Conservation (phyloP, 2,329 filamentous ascomycete genomes). For the Aspergillus brunneoviolaceus region DNA sequence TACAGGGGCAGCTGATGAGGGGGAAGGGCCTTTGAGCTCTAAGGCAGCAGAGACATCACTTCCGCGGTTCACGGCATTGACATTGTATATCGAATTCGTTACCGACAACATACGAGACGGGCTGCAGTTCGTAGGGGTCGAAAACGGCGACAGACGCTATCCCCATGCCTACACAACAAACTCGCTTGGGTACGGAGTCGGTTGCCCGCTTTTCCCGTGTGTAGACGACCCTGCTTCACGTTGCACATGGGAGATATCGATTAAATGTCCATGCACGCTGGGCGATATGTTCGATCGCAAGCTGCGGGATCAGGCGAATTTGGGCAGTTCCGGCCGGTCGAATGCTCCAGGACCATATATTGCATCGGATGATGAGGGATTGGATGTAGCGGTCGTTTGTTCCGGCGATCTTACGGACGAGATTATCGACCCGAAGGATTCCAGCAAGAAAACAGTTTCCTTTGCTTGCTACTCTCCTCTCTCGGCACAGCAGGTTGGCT, state of each 20-base stretch:
- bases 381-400: conserved; percentile 88
- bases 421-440: conserved; percentile 70
- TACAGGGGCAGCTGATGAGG: conserved; percentile 36
- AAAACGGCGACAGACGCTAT: conserved; percentile 75
- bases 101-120: conserved; percentile 78
- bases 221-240: conserved; percentile 80
- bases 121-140: conserved; percentile 85
- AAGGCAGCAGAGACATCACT: conserved; percentile 40
- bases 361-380: conserved; percentile 75
- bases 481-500: conserved; percentile 85
- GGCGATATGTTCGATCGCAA: conserved; percentile 65
- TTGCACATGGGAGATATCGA: conserved; percentile 83
- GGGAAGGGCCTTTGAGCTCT: conserved; percentile 36
- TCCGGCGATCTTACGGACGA: conserved; percentile 88
- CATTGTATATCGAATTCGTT: conserved; percentile 72
- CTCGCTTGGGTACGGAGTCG: conserved; percentile 71
- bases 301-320: conserved; percentile 22
- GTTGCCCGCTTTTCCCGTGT: conserved; percentile 88
- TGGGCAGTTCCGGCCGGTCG: conserved; percentile 19
- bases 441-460: conserved; percentile 80
- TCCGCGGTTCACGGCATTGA: conserved; percentile 59
- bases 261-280: conserved; percentile 81
- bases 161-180: conserved; percentile 90
- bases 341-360: conserved; percentile 43
- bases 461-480: conserved; percentile 76